Percentiles rank a stretch among this genome's conserved stretches.
phyloP scores from a whole-genome alignment of 169 alveolate genomes.

The Eimeria maxima region DNA sequence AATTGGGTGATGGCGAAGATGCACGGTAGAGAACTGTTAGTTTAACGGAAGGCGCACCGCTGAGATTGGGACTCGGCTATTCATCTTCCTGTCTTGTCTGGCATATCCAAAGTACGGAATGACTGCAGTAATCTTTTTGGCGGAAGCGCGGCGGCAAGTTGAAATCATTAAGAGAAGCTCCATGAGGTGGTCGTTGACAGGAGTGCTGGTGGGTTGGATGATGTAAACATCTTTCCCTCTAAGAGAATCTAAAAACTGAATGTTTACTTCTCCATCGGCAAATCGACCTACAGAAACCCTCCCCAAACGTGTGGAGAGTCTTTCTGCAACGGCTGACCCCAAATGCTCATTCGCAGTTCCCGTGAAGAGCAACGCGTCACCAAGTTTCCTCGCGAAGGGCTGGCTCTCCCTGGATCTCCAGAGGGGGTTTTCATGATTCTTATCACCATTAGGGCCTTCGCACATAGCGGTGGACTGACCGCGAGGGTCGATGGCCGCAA shows the following conservation, averaged over 20 bases:
- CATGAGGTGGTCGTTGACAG: conserved; percentile 97
- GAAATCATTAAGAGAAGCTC: conserved; percentile 97
- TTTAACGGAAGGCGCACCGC: conserved; percentile 88
- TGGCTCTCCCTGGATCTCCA: conserved; percentile 81
- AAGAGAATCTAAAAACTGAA: conserved; percentile 94
- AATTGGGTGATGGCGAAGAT: neutral
- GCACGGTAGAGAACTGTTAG: neutral
- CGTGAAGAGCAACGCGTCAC: conserved; percentile 78
- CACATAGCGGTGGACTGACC: neutral
- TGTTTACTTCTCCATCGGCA: conserved; percentile 84
- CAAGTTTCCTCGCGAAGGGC: conserved; percentile 81
- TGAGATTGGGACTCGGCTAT: conserved; percentile 95
- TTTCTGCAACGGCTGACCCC: conserved; percentile 78
- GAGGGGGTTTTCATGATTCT: conserved; percentile 71
- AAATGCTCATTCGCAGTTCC: conserved; percentile 81
- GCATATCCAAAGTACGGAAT: conserved; percentile 99
- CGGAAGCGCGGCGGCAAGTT: conserved; percentile 96
- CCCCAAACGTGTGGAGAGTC: conserved; percentile 78
- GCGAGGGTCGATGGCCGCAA: neutral
- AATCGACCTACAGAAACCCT: conserved; percentile 74
- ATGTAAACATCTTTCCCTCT: conserved; percentile 96
- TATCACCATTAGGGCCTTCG: neutral
- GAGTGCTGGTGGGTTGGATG: conserved; percentile 98
- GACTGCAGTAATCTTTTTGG: conserved; percentile 97
- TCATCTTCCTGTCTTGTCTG: conserved; percentile 94